Evolutionary conservation across 257 asterid genomes (phyloP), one percentile per base, ranked within the genome.

Genomic region (Paraleonurus japonicus): DNA sequence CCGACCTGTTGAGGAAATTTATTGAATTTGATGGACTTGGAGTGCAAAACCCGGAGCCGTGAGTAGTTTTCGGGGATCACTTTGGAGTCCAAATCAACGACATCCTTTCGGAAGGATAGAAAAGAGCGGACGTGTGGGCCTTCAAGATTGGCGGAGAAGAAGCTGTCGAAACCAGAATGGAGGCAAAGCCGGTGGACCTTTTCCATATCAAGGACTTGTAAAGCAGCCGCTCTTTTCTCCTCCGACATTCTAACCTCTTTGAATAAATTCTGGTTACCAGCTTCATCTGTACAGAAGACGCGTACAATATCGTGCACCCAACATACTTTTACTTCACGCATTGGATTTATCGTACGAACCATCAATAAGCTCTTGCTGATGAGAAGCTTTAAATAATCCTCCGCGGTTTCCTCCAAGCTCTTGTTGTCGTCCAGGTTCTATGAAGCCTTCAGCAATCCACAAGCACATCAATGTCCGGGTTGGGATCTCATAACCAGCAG

Each of bases 391-490:
- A 85, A 7, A 57, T 68, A 32, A 1, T 43, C 78, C 57, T 79
- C 82, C 4, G 90, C 88, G 12, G 32, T 41, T 70, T 67, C 75
- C 78, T 85, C 90, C 62, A 78, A 10, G 53, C 72, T 72, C 68
- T 11, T 5, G 4, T 23, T 53, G 8, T 1, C 47, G 12, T 59
- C n/a, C 26, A 2, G 13, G 33, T 63, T 39, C 76, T 20, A 86
- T 28, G 68, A 84, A 86, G 10, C 88, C 88, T 76, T 86, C 89
- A 0, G 86, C 87, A 0, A 86, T 79, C 92, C 92, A 86, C 54
- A 86, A 43, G 0, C 67, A 45, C 12, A 39, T 68, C 70, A 86
- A 39, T 57, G 67, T 84, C 77, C 80, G 65, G 0, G 58, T 72
- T 0, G 72, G 75, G 43, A 86, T 84, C 74, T 67, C 80, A 1